These are phyloP conservation scores for Leccinum aurantiacum DNA, from an alignment of 768 basidiomycete genomes.

Conservation along the genomic window DNA sequence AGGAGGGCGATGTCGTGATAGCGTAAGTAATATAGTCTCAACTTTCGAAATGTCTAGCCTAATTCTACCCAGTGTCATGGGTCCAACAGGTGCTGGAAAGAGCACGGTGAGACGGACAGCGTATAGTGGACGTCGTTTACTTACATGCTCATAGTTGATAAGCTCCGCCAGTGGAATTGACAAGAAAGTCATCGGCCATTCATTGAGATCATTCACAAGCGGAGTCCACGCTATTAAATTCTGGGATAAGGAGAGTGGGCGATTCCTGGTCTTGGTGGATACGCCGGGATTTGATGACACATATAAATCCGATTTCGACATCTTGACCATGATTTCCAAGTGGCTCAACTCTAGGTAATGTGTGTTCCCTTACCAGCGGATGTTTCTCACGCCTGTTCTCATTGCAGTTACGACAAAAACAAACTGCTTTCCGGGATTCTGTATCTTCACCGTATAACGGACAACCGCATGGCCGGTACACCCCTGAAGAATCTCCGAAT, in stretches of 20 bases:
- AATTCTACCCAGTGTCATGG: neutral
- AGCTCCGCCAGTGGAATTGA: neutral
- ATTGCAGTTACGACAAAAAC: slow-evolving; percentile 7
- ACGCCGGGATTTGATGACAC: slow-evolving; percentile 20
- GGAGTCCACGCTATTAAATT: slow-evolving; percentile 9
- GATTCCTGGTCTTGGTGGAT: slow-evolving; percentile 11
- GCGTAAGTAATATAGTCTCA: neutral
- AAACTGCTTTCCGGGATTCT: slow-evolving; percentile 35
- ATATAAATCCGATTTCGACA: slow-evolving; percentile 11
- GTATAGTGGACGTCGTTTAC: neutral
- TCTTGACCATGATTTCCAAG: slow-evolving; percentile 13
- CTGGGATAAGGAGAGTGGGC: neutral
- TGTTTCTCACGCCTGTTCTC: neutral
- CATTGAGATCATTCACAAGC: slow-evolving; percentile 12
- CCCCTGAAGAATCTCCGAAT: slow-evolving; percentile 34
- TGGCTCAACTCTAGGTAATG: slow-evolving; percentile 18
- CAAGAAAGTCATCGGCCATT: neutral
- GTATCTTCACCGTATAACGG: slow-evolving; percentile 42
- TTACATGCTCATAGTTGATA: neutral
- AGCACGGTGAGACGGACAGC: neutral
- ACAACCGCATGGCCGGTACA: slow-evolving; percentile 37
- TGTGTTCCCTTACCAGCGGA: neutral
- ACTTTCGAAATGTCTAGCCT: neutral
- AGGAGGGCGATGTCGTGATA: neutral
- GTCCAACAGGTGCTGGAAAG: neutral